A percentile compares a stretch with the other conserved stretches of the same genome.
Conservation (phyloP, 495 filamentous ascomycete genomes). For the Tuber brumale region DNA sequence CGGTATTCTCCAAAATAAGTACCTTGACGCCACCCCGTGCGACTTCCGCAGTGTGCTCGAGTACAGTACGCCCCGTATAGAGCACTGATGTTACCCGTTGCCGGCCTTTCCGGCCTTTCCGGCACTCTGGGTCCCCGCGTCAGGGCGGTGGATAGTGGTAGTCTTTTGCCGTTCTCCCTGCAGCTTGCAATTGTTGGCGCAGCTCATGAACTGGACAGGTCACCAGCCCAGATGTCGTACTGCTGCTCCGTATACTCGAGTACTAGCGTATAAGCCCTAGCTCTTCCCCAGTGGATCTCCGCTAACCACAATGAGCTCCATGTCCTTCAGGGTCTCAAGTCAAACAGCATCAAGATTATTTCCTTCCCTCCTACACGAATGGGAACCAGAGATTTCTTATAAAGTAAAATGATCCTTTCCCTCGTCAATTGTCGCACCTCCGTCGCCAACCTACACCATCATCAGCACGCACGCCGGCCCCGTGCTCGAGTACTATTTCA, state of each 20-base stretch:
- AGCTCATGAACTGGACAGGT: constrained; percentile 43
- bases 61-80: constrained; percentile 44
- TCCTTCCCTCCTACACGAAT: no score
- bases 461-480: no score
- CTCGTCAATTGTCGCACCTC: constrained; percentile 42
- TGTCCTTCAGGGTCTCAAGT: constrained; percentile 47
- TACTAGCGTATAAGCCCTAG: constrained; percentile 41
- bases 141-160: constrained; percentile 45
- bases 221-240: constrained; percentile 50
- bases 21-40: constrained; percentile 47
- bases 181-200: constrained; percentile 49
- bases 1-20: constrained; percentile 46
- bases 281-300: constrained; percentile 50
- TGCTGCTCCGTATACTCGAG: no score
- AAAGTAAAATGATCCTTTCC: constrained; percentile 53
- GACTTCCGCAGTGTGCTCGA: constrained; percentile 37
- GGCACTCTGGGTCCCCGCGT: constrained; percentile 46
- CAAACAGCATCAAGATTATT: constrained; percentile 37
- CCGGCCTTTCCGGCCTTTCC: constrained; percentile 45
- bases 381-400: constrained; percentile 54
- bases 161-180: constrained; percentile 43
- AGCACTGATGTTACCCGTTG: constrained; percentile 29
- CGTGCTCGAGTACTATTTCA: no score
- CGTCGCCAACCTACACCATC: no score
- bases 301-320: constrained; percentile 51